Conservation (phyloP, 2,329 filamentous ascomycete genomes). For the Lachnellula subtilissima region DNA sequence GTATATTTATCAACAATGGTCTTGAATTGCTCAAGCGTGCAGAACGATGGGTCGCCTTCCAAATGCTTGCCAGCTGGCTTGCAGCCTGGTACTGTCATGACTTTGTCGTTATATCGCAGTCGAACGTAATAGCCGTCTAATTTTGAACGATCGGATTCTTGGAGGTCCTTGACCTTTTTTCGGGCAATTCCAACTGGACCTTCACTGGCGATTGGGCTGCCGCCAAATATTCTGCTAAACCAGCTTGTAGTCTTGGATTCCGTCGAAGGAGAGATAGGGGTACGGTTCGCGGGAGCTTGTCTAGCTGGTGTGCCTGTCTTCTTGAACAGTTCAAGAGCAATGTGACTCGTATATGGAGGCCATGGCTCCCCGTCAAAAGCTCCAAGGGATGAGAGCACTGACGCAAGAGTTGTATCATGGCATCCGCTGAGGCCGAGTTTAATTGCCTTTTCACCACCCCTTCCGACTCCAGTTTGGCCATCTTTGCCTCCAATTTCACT, state of each 20-base stretch:
- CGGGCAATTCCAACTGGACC: slow-evolving; percentile 51
- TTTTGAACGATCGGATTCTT: slow-evolving; percentile 50
- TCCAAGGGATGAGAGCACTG: slow-evolving; percentile 70
- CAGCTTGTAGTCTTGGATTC: slow-evolving; percentile 17
- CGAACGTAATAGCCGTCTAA: slow-evolving; percentile 81
- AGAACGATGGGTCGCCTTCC: slow-evolving; percentile 81
- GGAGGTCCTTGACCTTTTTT: slow-evolving; percentile 52
- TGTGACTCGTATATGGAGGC: slow-evolving; percentile 90
- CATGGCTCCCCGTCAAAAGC: slow-evolving; percentile 69
- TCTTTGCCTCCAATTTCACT: slow-evolving; percentile 42
- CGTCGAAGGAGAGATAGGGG: not conserved
- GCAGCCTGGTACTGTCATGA: slow-evolving; percentile 80
- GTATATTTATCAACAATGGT: slow-evolving; percentile 86
- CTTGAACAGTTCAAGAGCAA: slow-evolving; percentile 86
- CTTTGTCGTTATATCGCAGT: slow-evolving; percentile 82
- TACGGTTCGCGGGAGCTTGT: slow-evolving; percentile 18
- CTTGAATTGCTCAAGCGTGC: slow-evolving; percentile 91
- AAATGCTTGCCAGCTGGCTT: slow-evolving; percentile 72
- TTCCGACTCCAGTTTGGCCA: slow-evolving; percentile 35
- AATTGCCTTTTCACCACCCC: slow-evolving; percentile 49
- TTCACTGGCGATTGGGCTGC: slow-evolving; percentile 17
- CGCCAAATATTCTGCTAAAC: slow-evolving; percentile 24
- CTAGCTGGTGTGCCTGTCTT: slow-evolving; percentile 33
- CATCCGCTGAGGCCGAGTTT: slow-evolving; percentile 80
- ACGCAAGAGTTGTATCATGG: slow-evolving; percentile 90